These are phyloP conservation scores for Cytospora paraplurivora DNA, from an alignment of 2,329 filamentous ascomycete genomes.

Conservation along the genomic window DNA sequence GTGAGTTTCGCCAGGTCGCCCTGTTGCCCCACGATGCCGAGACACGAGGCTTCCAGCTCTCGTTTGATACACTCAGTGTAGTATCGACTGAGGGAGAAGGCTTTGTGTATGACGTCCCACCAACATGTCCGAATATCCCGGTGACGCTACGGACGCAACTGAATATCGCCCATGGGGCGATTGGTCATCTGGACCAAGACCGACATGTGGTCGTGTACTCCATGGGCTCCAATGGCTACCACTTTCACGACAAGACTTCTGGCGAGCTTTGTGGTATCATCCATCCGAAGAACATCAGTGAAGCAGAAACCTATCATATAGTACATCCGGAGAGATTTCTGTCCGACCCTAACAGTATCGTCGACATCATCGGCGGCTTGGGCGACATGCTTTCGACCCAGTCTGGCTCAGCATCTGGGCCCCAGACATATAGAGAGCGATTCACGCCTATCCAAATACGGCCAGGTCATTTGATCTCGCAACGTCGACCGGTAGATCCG, in stretches of 20 bases:
- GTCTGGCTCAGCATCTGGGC: conserved; percentile 11
- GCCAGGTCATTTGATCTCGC: neutral
- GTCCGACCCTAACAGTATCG: conserved; percentile 26
- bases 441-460: conserved; percentile 35
- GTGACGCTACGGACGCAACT: conserved; percentile 40
- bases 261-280: conserved; percentile 43
- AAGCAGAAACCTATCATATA: conserved; percentile 16
- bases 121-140: conserved; percentile 31
- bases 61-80: conserved; percentile 46
- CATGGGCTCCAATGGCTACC: conserved; percentile 45
- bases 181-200: conserved; percentile 48
- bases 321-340: conserved; percentile 31
- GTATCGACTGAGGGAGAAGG: conserved; percentile 47
- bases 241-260: conserved; percentile 44
- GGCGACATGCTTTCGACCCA: conserved; percentile 7
- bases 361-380: conserved; percentile 18
- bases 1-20: conserved; percentile 44
- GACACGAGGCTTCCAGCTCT: conserved; percentile 49
- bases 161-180: conserved; percentile 43
- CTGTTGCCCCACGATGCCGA: conserved; percentile 45
- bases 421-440: conserved; percentile 31
- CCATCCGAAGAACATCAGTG: conserved; percentile 31
- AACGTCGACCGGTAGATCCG: neutral
- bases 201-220: conserved; percentile 46
- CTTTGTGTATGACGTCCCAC: conserved; percentile 47